phyloP scores from a whole-genome alignment of 768 basidiomycete species.

The Leccinum barrowsii region DNA sequence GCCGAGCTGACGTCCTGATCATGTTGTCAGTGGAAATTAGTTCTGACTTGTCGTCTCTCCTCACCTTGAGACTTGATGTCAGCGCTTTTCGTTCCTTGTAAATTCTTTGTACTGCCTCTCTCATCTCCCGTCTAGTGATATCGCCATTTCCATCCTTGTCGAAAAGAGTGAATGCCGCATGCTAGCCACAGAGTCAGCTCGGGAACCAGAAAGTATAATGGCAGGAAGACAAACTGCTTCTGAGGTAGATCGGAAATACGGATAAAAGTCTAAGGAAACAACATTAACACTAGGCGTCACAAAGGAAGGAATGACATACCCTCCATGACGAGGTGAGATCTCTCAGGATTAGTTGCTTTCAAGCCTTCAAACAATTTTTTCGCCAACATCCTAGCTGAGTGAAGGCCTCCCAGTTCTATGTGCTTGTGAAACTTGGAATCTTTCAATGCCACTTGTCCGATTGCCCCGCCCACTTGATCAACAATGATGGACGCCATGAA shows the following conservation, averaged over 20 bases:
- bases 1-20: constrained; percentile 65
- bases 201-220: neutral
- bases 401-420: constrained; percentile 50
- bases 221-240: constrained; percentile 51
- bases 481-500: constrained; percentile 65
- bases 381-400: constrained; percentile 65
- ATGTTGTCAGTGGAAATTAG: constrained; percentile 2
- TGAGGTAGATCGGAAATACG: constrained; percentile 67
- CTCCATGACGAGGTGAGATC: constrained; percentile 63
- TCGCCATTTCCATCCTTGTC: constrained; percentile 85
- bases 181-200: constrained; percentile 35
- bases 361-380: constrained; percentile 64
- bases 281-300: neutral
- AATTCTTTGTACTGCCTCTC: constrained; percentile 76
- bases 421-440: constrained; percentile 57
- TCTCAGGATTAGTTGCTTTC: constrained; percentile 54
- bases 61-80: constrained; percentile 64
- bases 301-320: constrained; percentile 37
- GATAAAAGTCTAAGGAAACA: constrained; percentile 59
- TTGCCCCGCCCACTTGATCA: constrained; percentile 61
- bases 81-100: constrained; percentile 75
- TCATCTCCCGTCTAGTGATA: constrained; percentile 74
- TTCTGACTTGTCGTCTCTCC: constrained; percentile 3
- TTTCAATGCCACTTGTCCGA: constrained; percentile 69
- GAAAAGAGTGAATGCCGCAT: constrained; percentile 66